phyloP scores from a whole-genome alignment of 2,329 filamentous ascomycete genomes.

The Xylaria sp. region DNA sequence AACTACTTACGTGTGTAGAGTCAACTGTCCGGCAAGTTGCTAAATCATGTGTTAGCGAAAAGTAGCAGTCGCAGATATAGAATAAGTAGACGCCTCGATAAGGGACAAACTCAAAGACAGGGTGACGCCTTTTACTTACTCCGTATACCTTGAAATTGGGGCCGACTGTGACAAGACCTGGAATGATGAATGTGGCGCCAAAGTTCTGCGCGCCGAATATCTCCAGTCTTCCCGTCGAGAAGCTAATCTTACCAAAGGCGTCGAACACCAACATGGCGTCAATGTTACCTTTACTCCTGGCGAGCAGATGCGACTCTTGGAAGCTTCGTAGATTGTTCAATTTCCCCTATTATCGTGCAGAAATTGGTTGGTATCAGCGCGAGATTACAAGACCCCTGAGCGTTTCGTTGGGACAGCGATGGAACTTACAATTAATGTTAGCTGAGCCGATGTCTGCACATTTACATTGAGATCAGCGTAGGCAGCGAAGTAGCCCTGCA shows the following conservation, averaged over 20 bases:
- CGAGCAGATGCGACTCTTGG: slow-evolving; percentile 30
- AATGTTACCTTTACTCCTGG: slow-evolving; percentile 33
- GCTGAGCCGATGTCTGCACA: slow-evolving; percentile 32
- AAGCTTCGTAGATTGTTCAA: slow-evolving; percentile 29
- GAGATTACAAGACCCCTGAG: background rate
- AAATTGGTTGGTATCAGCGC: slow-evolving; percentile 3
- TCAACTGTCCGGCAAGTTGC: slow-evolving; percentile 21
- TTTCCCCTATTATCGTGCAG: slow-evolving; percentile 13
- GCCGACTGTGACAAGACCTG: slow-evolving; percentile 32
- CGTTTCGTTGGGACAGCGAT: background rate
- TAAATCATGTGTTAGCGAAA: slow-evolving; percentile 6
- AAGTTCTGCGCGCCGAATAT: slow-evolving; percentile 27
- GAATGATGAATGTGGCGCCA: slow-evolving; percentile 22
- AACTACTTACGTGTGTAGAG: slow-evolving; percentile 23
- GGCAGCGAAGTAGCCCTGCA: slow-evolving; percentile 23
- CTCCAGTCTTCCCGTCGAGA: slow-evolving; percentile 27
- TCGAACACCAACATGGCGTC: slow-evolving; percentile 32
- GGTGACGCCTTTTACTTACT: slow-evolving; percentile 16
- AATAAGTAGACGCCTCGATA: background rate
- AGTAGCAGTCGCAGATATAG: background rate
- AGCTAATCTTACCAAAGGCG: slow-evolving; percentile 28
- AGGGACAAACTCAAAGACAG: background rate
- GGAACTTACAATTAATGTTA: slow-evolving; percentile 27
- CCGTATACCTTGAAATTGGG: slow-evolving; percentile 31
- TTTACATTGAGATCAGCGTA: slow-evolving; percentile 31